phyloP scores from a whole-genome alignment of 495 filamentous ascomycete species.

The Choiromyces venosus region DNA sequence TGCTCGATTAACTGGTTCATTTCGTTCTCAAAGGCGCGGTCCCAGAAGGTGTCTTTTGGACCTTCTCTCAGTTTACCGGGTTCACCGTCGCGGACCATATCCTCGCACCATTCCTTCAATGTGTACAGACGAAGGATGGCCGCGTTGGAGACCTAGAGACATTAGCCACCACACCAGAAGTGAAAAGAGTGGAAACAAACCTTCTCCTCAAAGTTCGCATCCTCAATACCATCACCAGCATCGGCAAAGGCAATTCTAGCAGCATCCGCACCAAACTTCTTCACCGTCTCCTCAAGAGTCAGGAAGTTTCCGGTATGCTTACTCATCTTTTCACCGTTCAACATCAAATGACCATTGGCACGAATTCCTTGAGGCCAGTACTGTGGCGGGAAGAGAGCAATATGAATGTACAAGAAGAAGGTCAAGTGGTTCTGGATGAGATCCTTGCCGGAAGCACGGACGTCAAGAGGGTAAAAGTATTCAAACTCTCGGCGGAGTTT shows the following conservation, averaged over 20 bases:
- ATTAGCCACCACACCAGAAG: conserved; percentile 62
- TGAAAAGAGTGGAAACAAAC: conserved; percentile 71
- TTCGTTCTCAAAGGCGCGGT: conserved; percentile 88
- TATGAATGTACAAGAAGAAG: conserved; percentile 93
- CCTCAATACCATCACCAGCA: conserved; percentile 86
- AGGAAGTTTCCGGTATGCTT: conserved; percentile 96
- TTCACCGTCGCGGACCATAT: conserved; percentile 62
- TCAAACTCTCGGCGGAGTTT: conserved; percentile 83
- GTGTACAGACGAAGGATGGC: conserved; percentile 48
- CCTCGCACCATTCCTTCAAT: conserved; percentile 88
- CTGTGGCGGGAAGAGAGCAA: conserved; percentile 77
- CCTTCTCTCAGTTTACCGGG: conserved; percentile 61
- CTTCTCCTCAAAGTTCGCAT: conserved; percentile 95
- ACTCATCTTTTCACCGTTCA: conserved; percentile 96
- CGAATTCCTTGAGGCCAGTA: conserved; percentile 82
- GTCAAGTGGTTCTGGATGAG: conserved; percentile 85
- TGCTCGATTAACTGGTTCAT: conserved; percentile 76
- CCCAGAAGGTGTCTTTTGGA: conserved; percentile 69
- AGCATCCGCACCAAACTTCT: conserved; percentile 93
- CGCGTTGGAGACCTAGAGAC: background rate
- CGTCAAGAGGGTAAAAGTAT: conserved; percentile 93
- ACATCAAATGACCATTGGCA: conserved; percentile 83
- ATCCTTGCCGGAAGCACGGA: conserved; percentile 79
- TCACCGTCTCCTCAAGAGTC: conserved; percentile 75
- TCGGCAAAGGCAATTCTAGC: conserved; percentile 87